Base-by-base conservation (phyloP, 257 asterid species). In the Catharanthus roseus region DNA sequence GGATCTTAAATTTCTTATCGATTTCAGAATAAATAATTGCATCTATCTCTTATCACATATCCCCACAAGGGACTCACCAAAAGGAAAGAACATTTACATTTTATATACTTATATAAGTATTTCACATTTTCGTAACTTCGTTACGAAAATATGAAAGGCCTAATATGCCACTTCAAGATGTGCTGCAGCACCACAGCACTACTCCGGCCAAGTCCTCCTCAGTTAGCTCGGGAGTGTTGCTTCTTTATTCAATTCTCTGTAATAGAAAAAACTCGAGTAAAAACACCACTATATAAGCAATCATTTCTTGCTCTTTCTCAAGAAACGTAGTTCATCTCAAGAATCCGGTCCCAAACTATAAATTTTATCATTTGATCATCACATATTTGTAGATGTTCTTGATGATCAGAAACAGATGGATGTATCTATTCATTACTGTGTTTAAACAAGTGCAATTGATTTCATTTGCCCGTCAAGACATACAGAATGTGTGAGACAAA, bases 231-330 rank as follows among this genome's bases (percentile, higher is more conserved):
- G 54, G 12, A 41, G 13, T 36, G 39, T 67, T 1, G 19, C 49
- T 42, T 55, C 66, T 36, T 42, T 67, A 23, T 66, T 36, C 24
- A 67, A 57, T 57, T 51, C 13, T 53, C 78, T 67, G 69, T 4
- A 45, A n/a, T n/a, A 55, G 56, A 45, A 42, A 67, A 67, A 66
- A 42, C 9, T 15, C 1, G 16, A 42, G 68, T 42, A 5, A 66
- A 24, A 13, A 44, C 42, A 9, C 62, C 21, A 51, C 26, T 42
- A 19, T 1, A 4, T 15, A 45, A 41, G 57, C 18, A 19, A 39
- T 57, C 7, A n/a, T 5, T 13, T 21, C 6, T 34, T 41, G 26
- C 34, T 47, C 6, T 11, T 13, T 44, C 34, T 19, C 21, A 58
- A 34, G 6, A 23, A 67, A 11, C 28, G 71, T 24, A 45, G 38